Evolutionary conservation across 163 green algal genomes (phyloP).

Genomic region (Scenedesmus sp.): DNA sequence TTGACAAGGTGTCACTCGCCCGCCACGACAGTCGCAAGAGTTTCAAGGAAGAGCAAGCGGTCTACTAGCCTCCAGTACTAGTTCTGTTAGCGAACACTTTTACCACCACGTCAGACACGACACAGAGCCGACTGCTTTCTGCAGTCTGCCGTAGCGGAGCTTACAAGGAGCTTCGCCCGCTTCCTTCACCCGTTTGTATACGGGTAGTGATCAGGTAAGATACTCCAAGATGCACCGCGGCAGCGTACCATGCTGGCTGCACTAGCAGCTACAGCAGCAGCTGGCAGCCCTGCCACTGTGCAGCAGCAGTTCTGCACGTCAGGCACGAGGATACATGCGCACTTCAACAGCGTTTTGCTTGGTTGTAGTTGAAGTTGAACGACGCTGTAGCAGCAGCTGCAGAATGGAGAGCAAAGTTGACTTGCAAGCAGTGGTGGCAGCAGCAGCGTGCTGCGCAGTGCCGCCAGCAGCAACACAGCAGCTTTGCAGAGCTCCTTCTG

Average conservation of each 20-base stretch:
- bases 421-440: background rate
- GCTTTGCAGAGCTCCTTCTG: background rate
- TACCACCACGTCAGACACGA: background rate
- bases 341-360: background rate
- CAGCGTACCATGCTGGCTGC: background rate
- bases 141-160: background rate
- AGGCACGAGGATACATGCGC: background rate
- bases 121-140: background rate
- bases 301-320: background rate
- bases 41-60: too few species aligned
- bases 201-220: conserved; percentile 1
- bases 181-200: background rate
- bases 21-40: background rate
- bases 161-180: background rate
- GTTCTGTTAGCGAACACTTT: background rate
- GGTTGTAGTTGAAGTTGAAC: background rate
- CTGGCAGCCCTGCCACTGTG: background rate
- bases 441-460: background rate
- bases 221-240: background rate
- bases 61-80: background rate
- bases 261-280: background rate
- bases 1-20: conserved; percentile 7
- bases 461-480: background rate
- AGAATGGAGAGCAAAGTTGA: background rate
- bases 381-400: background rate